Evolutionary conservation across 192 early-diverging fungal species (phyloP), one percentile per base, ranked within the genome.

Genomic region (Linnemannia zychae): DNA sequence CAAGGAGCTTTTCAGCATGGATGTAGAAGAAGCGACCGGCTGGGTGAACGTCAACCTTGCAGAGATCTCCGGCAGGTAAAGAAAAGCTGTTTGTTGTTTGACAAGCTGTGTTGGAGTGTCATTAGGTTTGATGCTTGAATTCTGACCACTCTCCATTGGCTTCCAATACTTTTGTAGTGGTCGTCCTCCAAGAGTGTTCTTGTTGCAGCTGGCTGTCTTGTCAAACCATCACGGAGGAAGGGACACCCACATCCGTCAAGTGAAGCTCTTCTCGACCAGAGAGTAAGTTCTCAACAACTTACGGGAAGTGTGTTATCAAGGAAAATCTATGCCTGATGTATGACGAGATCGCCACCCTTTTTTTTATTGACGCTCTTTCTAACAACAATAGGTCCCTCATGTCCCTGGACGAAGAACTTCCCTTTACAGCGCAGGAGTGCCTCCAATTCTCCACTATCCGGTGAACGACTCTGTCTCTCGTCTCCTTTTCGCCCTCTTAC

Each of bases 191-290:
- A 89, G 90, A 11, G 89, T 92, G 0, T 88, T 93, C 79, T 63
- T 94, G 33, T 72, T 98, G 18, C 97, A 97, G 81, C 82, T 98
- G 28, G 88, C 88, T 12, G 87, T 98, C 17, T 72, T 93, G 3
- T 82, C 87, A 7, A 97, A 97, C 76, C 93, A 95, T 69, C 93
- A 94, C 77, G 94, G 95, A 73, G 97, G 97, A 24, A 93, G 94
- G 76, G 97, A 98, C 83, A 95, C 95, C 0, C 97, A 97, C 79
- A 85, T 98, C 36, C 91, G 97, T 36, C 94, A 93, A 60, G 63
- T 96, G 37, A 95, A 93, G 76, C 79, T 96, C 0, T 95, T 87
- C 74, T 85, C 91, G 0, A 88, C 92, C 38, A 88, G 77, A 76
- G 63, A 78, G 93, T 95, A 87, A 89, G 91, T 91, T 20, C 22